Evolutionary conservation across 2,329 filamentous ascomycete species (phyloP).

Genomic region (Alternaria tenuissima): DNA sequence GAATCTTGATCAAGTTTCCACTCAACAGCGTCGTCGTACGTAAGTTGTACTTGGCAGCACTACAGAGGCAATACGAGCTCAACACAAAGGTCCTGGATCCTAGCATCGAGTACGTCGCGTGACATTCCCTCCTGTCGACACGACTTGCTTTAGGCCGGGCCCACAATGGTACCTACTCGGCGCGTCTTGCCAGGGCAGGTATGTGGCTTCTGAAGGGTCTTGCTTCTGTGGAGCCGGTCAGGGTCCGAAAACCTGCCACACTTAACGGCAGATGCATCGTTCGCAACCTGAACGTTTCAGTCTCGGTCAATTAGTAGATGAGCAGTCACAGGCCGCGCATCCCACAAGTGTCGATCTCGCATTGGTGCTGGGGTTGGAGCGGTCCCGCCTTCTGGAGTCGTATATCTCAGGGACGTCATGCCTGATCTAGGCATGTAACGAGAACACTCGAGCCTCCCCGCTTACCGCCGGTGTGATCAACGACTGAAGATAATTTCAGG

Average conservation of each 20-base stretch:
- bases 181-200: constrained; percentile 1
- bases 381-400: not conserved
- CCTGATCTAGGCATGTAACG: constrained; percentile 4
- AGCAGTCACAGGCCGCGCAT: not conserved
- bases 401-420: constrained; percentile 7
- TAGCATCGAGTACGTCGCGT: not conserved
- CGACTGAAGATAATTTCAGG: not conserved
- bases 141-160: not conserved
- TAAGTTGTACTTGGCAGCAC: not conserved
- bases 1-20: not conserved
- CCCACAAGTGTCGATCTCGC: not conserved
- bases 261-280: not conserved
- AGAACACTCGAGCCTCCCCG: constrained; percentile 6
- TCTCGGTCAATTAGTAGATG: not conserved
- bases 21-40: not conserved
- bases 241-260: constrained; percentile 2
- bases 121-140: constrained; percentile 1
- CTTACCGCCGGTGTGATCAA: constrained; percentile 11
- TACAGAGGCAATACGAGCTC: not conserved
- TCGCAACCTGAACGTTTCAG: not conserved
- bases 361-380: not conserved
- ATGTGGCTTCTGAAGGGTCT: not conserved
- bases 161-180: constrained; percentile 7
- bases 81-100: not conserved
- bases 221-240: constrained; percentile 7